Evolutionary conservation across 768 basidiomycete genomes (phyloP).

Genomic region (Trametes maxima): DNA sequence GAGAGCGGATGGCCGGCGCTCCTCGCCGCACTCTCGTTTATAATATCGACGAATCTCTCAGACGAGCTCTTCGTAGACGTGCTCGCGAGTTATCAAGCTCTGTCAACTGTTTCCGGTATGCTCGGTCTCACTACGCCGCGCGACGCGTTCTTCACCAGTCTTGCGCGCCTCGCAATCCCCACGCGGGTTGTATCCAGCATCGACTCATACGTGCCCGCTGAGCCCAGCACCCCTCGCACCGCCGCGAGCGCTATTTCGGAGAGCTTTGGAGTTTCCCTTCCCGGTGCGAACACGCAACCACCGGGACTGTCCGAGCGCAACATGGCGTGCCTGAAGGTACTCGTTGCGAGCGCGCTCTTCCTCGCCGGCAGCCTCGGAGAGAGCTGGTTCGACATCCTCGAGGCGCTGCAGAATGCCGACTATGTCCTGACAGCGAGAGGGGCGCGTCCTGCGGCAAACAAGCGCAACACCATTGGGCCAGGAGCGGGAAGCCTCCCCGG

Average conservation of each 20-base stretch:
- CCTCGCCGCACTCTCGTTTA: constrained; percentile 86
- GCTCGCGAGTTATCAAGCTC: constrained; percentile 76
- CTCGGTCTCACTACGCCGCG: constrained; percentile 85
- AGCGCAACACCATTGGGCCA: constrained; percentile 30
- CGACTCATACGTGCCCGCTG: constrained; percentile 51
- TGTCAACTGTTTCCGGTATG: constrained; percentile 88
- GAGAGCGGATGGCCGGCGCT: constrained; percentile 91
- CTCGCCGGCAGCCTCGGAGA: constrained; percentile 85
- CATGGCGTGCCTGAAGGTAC: constrained; percentile 84
- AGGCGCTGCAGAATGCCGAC: constrained; percentile 92
- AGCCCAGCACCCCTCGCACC: constrained; percentile 62
- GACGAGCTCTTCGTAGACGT: constrained; percentile 91
- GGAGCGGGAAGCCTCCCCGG: constrained; percentile 36
- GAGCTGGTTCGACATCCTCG: constrained; percentile 91
- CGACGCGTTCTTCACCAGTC: constrained; percentile 88
- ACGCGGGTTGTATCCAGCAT: constrained; percentile 84
- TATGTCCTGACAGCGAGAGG: constrained; percentile 79
- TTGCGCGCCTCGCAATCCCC: constrained; percentile 94
- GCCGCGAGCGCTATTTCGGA: constrained; percentile 60
- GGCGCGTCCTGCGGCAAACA: constrained; percentile 20
- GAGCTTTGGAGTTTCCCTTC: constrained; percentile 59
- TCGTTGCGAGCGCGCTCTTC: constrained; percentile 76
- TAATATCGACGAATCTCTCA: constrained; percentile 88
- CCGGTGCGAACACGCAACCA: constrained; percentile 46
- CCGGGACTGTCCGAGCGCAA: constrained; percentile 89